Evolutionary conservation across 2,329 filamentous ascomycete species (phyloP).

Genomic region (Paracoccidioides lutzii): DNA sequence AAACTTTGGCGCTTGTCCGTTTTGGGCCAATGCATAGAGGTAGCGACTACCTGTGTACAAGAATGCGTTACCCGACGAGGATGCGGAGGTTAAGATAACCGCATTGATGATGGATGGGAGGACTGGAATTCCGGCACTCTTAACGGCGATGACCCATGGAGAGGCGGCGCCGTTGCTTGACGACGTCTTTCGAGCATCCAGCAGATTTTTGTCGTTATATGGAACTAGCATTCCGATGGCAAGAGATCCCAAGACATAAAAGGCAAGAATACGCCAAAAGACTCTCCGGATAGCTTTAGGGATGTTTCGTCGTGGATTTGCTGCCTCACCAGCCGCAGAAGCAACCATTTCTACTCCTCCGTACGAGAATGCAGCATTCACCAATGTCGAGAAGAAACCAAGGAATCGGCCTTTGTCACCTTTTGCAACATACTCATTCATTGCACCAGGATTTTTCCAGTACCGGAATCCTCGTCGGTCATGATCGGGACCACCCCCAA

Average conservation of each 20-base stretch:
- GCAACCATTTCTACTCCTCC: slow-evolving; percentile 38
- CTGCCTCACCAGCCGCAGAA: slow-evolving; percentile 44
- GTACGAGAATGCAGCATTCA: slow-evolving; percentile 27
- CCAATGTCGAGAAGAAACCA: slow-evolving; percentile 42
- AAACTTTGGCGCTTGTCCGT: slow-evolving; percentile 40
- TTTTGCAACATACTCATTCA: slow-evolving; percentile 50
- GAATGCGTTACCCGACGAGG: slow-evolving; percentile 56
- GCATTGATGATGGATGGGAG: slow-evolving; percentile 65
- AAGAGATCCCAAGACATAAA: slow-evolving; percentile 45
- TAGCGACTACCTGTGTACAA: slow-evolving; percentile 44
- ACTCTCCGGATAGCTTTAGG: slow-evolving; percentile 43
- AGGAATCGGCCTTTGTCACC: slow-evolving; percentile 51
- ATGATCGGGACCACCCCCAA: slow-evolving; percentile 48
- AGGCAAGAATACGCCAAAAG: slow-evolving; percentile 44
- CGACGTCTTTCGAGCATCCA: slow-evolving; percentile 39
- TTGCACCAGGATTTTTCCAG: slow-evolving; percentile 56
- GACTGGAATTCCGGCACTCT: slow-evolving; percentile 51
- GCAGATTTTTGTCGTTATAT: slow-evolving; percentile 44
- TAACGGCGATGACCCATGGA: slow-evolving; percentile 61
- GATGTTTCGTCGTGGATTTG: slow-evolving; percentile 40
- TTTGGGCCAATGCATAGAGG: slow-evolving; percentile 36
- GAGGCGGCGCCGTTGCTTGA: slow-evolving; percentile 47
- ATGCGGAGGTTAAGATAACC: slow-evolving; percentile 58
- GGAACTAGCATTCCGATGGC: slow-evolving; percentile 52
- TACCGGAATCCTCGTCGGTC: slow-evolving; percentile 53